These are phyloP conservation scores for Symmetrospora coprosmae DNA, from an alignment of 768 basidiomycete genomes.

Conservation along the genomic window DNA sequence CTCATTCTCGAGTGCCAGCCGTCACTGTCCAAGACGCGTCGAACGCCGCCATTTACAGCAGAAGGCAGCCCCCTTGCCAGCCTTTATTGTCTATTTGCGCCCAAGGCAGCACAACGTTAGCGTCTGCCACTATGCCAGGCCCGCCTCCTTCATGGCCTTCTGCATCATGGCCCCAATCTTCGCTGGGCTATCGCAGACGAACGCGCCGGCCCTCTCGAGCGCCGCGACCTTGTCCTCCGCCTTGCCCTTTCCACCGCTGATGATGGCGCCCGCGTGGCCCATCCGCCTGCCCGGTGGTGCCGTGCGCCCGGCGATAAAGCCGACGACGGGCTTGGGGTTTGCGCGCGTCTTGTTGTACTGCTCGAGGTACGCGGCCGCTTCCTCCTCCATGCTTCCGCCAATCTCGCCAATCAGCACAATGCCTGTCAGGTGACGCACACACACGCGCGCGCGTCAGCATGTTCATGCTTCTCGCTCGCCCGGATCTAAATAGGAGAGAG, in stretches of 20 bases:
- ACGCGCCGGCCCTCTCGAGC: slow-evolving; percentile 74
- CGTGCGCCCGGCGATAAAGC: slow-evolving; percentile 93
- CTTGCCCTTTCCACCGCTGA: slow-evolving; percentile 78
- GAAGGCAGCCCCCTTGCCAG: too few species aligned
- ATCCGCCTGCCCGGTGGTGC: slow-evolving; percentile 95
- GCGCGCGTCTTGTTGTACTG: slow-evolving; percentile 75
- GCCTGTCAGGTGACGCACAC: slow-evolving; percentile 41
- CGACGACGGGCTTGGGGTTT: slow-evolving; percentile 86
- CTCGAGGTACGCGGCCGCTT: slow-evolving; percentile 90
- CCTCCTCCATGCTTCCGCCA: slow-evolving; percentile 95
- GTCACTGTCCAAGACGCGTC: too few species aligned
- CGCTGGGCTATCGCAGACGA: slow-evolving; percentile 89
- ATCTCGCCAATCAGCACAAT: slow-evolving; percentile 98
- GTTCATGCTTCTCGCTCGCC: too few species aligned
- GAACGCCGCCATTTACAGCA: too few species aligned
- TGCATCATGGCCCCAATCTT: slow-evolving; percentile 83
- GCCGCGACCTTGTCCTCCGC: slow-evolving; percentile 87
- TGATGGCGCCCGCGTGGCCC: slow-evolving; percentile 65
- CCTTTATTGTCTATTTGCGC: too few species aligned
- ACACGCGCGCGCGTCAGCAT: too few species aligned
- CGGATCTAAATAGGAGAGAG: not conserved
- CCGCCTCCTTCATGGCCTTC: slow-evolving; percentile 43
- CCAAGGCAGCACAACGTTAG: too few species aligned
- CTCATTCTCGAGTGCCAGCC: too few species aligned
- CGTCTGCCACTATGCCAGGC: not conserved